These are phyloP conservation scores for Silybum marianum DNA, from an alignment of 129 eudicot genomes.

Conservation along the genomic window DNA sequence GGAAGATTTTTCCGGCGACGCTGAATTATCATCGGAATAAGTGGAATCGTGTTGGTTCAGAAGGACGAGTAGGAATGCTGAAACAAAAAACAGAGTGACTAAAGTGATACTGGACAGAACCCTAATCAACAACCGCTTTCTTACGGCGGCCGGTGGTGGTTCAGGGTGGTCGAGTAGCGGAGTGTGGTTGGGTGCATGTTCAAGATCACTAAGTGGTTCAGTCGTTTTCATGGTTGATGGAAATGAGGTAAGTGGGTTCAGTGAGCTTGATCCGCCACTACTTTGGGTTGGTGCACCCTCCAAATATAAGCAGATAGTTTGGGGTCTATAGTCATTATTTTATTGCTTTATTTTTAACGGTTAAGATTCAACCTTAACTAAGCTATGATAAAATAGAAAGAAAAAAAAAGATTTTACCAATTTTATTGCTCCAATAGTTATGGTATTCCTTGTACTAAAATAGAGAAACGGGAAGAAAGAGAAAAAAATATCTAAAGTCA, in stretches of 20 bases:
- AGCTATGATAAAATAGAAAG: too few relatives aligned
- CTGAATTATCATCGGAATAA: slow-evolving; percentile 15
- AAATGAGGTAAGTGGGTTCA: not conserved
- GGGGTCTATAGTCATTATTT: not conserved
- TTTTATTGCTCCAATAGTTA: too few relatives aligned
- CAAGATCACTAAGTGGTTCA: slow-evolving; percentile 35
- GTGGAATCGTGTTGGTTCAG: slow-evolving; percentile 7
- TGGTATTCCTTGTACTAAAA: too few relatives aligned
- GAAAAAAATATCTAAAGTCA: too few relatives aligned
- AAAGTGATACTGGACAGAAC: slow-evolving; percentile 34
- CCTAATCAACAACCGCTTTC: slow-evolving; percentile 21
- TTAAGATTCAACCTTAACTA: not conserved
- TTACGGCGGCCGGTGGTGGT: slow-evolving; percentile 24
- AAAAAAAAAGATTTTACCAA: too few relatives aligned
- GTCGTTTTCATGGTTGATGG: slow-evolving; percentile 29
- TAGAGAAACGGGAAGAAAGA: too few relatives aligned
- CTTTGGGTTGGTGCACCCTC: not conserved
- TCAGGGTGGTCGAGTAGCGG: slow-evolving; percentile 39
- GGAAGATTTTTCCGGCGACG: slow-evolving; percentile 44
- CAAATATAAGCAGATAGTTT: not conserved
- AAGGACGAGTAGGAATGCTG: slow-evolving; percentile 19
- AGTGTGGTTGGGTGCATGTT: slow-evolving; percentile 35
- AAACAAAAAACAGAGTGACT: slow-evolving; percentile 17
- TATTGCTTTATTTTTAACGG: not conserved
- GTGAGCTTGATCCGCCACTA: not conserved